These are phyloP conservation scores for Podospora bellae-mahoneyi DNA, from an alignment of 495 filamentous ascomycete genomes.

Conservation along the genomic window DNA sequence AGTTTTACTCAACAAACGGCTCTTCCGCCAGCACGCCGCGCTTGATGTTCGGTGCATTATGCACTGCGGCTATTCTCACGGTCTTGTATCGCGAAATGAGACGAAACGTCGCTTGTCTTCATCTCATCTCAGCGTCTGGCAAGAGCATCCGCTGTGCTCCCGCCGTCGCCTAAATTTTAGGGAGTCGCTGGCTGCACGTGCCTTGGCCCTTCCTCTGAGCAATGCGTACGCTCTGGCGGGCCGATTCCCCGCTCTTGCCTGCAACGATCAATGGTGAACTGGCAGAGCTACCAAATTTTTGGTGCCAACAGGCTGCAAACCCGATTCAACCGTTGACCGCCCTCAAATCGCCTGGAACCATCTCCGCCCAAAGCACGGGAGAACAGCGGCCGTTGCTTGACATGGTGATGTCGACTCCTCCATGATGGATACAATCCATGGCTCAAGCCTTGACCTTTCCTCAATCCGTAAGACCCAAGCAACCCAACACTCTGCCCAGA, in stretches of 20 bases:
- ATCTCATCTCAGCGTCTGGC: neutral
- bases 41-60: neutral
- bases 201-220: neutral
- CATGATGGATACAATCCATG: neutral
- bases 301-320: neutral
- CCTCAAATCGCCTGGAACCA: neutral
- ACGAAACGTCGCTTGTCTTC: neutral
- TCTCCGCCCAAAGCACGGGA: neutral
- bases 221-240: neutral
- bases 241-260: neutral
- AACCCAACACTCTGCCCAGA: neutral
- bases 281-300: neutral
- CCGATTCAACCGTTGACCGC: neutral
- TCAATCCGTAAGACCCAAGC: slow-evolving; percentile 18
- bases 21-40: neutral
- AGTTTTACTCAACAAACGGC: neutral
- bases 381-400: neutral
- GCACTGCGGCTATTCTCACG: neutral
- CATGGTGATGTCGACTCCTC: neutral
- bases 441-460: neutral
- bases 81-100: no score
- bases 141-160: neutral
- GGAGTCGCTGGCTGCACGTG: neutral
- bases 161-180: neutral
- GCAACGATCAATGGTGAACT: neutral